Base-by-base conservation (phyloP, 805 yeast species). In the Hanseniaspora singularis region DNA sequence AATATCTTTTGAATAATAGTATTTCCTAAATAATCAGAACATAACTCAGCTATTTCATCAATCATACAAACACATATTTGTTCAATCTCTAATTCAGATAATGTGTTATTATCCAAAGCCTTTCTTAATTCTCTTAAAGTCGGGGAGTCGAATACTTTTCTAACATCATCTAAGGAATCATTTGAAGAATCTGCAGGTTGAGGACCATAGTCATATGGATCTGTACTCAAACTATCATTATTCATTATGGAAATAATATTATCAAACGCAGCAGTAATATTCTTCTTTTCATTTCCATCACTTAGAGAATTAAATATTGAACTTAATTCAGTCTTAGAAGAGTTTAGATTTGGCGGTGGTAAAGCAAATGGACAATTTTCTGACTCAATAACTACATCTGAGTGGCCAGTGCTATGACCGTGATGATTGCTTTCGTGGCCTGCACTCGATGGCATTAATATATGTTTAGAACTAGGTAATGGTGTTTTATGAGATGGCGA, bases 1-100 rank as follows among this genome's bases (percentile, higher is more conserved):
- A 88, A 88, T 26, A 92, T 65, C 60, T 87, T 88, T 64, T 92
- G 98, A 15, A 89, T 94, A 38, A 92, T 83, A 0, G 98, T 92
- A 60, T 92, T 92, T 18, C 98, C 98, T 46, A 92, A 68, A 58
- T 92, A 92, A 64, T 92, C 98, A 46, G 89, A 78, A 23, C 95
- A 77, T 44, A 92, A 69, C 57, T 85, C 95, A 1, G 96, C 95
- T 50, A 92, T 71, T 62, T 92, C 96, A 50, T 76, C 81, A 50
- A 83, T 65, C 88, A 89, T 84, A 4, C 86, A 81, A 45, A 86
- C 59, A 6, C 94, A 86, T 32, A 86, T 65, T 52, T 78, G 87
- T 59, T 88, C 96, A 38, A 86, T 70, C 52, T 85, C 95, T 11
- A 70, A 59, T 49, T 71, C 73, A 2, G 78, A 53, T 51, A 77